Percentiles rank a stretch among this genome's conserved stretches.
Conservation (phyloP, 2,329 filamentous ascomycete genomes). For the Tympanopsis confertula region DNA sequence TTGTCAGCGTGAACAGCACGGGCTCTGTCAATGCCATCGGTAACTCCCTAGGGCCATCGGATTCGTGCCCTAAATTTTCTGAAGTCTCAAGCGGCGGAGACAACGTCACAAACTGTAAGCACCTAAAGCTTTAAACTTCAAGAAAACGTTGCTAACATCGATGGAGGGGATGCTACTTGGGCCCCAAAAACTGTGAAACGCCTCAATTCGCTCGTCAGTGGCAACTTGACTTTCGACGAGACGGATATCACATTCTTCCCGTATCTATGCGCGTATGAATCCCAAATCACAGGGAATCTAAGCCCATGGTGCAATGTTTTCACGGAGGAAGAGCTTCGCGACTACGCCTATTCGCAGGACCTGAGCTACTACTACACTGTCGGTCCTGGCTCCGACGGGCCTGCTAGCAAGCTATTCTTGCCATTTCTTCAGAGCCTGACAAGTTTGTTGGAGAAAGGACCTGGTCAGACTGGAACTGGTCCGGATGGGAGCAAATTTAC, state of each 20-base stretch:
- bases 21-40: constrained; percentile 37
- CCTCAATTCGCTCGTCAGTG: constrained; percentile 38
- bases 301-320: constrained; percentile 55
- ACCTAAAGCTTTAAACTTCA: too few relatives aligned
- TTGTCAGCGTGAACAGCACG: constrained; percentile 44
- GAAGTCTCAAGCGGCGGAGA: constrained; percentile 37
- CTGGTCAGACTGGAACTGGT: constrained; percentile 31
- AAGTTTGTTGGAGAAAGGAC: constrained; percentile 36
- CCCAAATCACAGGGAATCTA: constrained; percentile 48
- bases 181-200: constrained; percentile 39
- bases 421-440: constrained; percentile 45
- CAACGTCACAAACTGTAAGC: constrained; percentile 16
- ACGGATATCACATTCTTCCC: constrained; percentile 46
- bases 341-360: constrained; percentile 59
- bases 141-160: too few relatives aligned
- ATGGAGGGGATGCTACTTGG: constrained; percentile 40
- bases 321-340: constrained; percentile 45
- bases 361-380: constrained; percentile 57
- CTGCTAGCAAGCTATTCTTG: constrained; percentile 46
- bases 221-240: constrained; percentile 39
- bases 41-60: constrained; percentile 52
- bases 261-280: constrained; percentile 63
- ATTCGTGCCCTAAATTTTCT: constrained; percentile 46
- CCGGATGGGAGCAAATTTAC: constrained; percentile 31
- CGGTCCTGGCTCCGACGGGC: constrained; percentile 38